Evolutionary conservation across 768 basidiomycete species (phyloP).

Genomic region (Roridomyces roridus): DNA sequence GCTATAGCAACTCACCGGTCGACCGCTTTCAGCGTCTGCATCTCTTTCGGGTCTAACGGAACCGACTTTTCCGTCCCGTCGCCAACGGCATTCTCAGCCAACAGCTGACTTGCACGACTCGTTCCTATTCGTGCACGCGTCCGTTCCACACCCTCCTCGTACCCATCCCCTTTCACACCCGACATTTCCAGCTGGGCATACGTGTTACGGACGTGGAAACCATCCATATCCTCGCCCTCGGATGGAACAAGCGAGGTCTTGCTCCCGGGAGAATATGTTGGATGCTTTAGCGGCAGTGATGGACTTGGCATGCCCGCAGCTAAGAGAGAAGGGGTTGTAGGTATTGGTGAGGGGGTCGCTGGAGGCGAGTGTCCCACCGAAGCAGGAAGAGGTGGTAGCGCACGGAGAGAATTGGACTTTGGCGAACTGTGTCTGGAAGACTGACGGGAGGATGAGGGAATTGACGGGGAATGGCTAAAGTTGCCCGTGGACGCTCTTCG

Average conservation of each 20-base stretch:
- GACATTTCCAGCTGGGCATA: constrained; percentile 89
- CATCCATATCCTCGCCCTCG: constrained; percentile 82
- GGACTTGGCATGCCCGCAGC: constrained; percentile 27
- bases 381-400: constrained; percentile 4
- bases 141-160: constrained; percentile 91
- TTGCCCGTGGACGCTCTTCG: constrained; percentile 36
- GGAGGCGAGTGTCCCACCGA: constrained; percentile 13
- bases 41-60: constrained; percentile 75
- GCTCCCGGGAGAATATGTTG: constrained; percentile 47
- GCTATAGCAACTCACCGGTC: constrained; percentile 71
- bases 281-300: constrained; percentile 44
- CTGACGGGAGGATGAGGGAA: constrained; percentile 16
- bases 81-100: constrained; percentile 60
- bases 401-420: constrained; percentile 19
- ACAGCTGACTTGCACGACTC: constrained; percentile 63
- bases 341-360: constrained; percentile 25
- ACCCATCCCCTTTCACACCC: constrained; percentile 96
- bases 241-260: constrained; percentile 71
- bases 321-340: constrained; percentile 11
- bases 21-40: constrained; percentile 73
- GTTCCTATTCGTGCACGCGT: constrained; percentile 76
- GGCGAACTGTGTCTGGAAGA: constrained; percentile 21
- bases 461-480: constrained; percentile 25
- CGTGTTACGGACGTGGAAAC: constrained; percentile 83
- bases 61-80: constrained; percentile 66